Percentiles rank a stretch among this genome's conserved stretches.
These are phyloP conservation scores for Beauveria medogensis DNA, from an alignment of 2,329 filamentous ascomycete genomes.

Conservation along the genomic window DNA sequence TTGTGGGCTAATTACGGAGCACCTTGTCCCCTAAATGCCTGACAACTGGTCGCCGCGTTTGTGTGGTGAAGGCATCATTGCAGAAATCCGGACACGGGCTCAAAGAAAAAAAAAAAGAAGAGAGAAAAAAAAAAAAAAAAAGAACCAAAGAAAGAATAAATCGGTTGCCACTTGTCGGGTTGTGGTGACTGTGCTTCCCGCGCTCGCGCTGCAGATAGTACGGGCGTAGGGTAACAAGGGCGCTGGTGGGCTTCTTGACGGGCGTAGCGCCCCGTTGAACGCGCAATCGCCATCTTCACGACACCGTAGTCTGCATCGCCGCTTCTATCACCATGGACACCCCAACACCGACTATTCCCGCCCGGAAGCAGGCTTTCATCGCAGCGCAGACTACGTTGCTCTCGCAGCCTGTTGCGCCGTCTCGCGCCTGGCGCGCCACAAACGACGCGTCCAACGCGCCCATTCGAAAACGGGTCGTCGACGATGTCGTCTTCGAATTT, in stretches of 20 bases:
- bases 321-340: neutral
- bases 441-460: conserved; percentile 35
- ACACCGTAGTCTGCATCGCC: neutral
- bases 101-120: too few species aligned
- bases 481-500: conserved; percentile 49
- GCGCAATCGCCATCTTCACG: neutral
- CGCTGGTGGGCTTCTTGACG: neutral
- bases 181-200: too few species aligned
- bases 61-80: too few species aligned
- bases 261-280: neutral
- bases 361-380: conserved; percentile 58
- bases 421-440: conserved; percentile 42
- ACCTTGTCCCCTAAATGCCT: too few species aligned
- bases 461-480: conserved; percentile 41
- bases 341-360: conserved; percentile 45
- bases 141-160: neutral
- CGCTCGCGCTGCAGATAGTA: too few species aligned
- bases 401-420: conserved; percentile 49
- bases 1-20: too few species aligned
- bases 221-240: too few species aligned
- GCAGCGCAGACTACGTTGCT: conserved; percentile 54
- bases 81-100: too few species aligned
- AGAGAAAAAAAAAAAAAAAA: neutral
- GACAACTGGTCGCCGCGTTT: too few species aligned
- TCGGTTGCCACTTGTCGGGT: too few species aligned